phyloP scores from a whole-genome alignment of 2,329 filamentous ascomycete genomes.

The Neonectria sp. region DNA sequence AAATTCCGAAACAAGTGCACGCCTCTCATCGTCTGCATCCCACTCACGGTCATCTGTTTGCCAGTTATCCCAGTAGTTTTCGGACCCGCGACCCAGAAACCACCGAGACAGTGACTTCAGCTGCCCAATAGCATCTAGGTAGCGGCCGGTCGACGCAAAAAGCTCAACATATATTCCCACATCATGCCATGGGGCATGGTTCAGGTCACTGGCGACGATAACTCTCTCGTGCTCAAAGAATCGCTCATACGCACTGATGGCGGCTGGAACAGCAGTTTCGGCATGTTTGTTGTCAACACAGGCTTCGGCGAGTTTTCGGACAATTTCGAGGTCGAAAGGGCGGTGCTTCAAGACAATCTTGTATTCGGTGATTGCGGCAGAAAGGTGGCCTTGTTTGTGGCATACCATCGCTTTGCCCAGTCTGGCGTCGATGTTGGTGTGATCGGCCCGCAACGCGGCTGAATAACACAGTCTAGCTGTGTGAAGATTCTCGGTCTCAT shows the following conservation, averaged over 20 bases:
- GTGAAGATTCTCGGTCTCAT: conserved; percentile 64
- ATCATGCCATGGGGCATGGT: conserved; percentile 80
- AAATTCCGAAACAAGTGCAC: conserved; percentile 74
- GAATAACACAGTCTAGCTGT: conserved; percentile 73
- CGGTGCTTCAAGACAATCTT: conserved; percentile 66
- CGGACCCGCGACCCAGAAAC: conserved; percentile 82
- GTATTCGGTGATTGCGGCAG: conserved; percentile 71
- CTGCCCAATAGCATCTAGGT: conserved; percentile 76
- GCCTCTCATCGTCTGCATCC: conserved; percentile 81
- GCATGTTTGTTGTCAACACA: conserved; percentile 67
- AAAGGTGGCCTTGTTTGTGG: conserved; percentile 68
- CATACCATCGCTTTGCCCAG: conserved; percentile 72
- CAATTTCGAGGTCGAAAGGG: conserved; percentile 68
- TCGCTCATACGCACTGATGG: conserved; percentile 64
- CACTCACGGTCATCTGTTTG: conserved; percentile 89
- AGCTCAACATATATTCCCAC: conserved; percentile 89
- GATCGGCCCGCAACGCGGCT: conserved; percentile 71
- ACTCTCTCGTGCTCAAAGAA: conserved; percentile 61
- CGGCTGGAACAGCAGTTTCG: conserved; percentile 55
- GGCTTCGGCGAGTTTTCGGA: conserved; percentile 71
- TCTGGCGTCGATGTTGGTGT: conserved; percentile 70
- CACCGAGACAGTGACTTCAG: conserved; percentile 84
- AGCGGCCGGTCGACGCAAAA: conserved; percentile 75
- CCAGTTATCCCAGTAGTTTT: conserved; percentile 83
- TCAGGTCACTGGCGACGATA: conserved; percentile 51